Conservation (phyloP, 75 land plant genomes). For the Picea sitchensis region DNA sequence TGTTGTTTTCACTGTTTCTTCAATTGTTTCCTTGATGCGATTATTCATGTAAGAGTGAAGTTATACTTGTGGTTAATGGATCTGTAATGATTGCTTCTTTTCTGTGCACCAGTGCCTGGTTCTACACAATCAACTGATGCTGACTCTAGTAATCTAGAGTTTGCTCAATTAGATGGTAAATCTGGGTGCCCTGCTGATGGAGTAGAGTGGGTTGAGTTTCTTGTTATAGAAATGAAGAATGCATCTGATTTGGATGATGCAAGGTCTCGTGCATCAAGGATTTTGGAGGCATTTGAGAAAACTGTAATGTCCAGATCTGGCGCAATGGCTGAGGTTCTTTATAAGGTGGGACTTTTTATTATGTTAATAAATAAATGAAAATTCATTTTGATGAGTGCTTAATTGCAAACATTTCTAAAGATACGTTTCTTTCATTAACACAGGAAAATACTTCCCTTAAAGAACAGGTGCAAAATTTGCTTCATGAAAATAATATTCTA, state of each 20-base stretch:
- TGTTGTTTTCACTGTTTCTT: neutral
- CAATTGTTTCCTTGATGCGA: neutral
- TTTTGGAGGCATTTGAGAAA: constrained; percentile 76
- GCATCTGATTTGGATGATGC: constrained; percentile 86
- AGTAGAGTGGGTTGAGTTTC: constrained; percentile 85
- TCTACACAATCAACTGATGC: neutral
- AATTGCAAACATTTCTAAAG: neutral
- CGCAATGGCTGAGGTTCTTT: constrained; percentile 29
- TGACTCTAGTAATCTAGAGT: constrained; percentile 7
- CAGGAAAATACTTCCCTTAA: constrained; percentile 75
- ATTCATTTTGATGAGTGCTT: constrained; percentile 1
- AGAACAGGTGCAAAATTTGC: constrained; percentile 66
- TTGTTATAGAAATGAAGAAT: constrained; percentile 79
- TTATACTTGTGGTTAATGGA: neutral
- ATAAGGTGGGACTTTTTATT: constrained; percentile 6
- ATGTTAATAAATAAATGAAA: neutral
- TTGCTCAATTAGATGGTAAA: constrained; percentile 8
- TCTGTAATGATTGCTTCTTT: neutral
- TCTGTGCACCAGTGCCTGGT: neutral
- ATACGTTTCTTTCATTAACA: neutral
- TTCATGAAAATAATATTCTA: constrained; percentile 73
- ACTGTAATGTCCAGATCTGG: constrained; percentile 48
- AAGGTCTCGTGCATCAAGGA: constrained; percentile 60
- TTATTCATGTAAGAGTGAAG: constrained; percentile 10
- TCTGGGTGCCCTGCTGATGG: constrained; percentile 49